A percentile compares a stretch with the other conserved stretches of the same genome.
Conservation (phyloP, 108 stramenopile genomes). For the Cylindrotheca fusiformis region DNA sequence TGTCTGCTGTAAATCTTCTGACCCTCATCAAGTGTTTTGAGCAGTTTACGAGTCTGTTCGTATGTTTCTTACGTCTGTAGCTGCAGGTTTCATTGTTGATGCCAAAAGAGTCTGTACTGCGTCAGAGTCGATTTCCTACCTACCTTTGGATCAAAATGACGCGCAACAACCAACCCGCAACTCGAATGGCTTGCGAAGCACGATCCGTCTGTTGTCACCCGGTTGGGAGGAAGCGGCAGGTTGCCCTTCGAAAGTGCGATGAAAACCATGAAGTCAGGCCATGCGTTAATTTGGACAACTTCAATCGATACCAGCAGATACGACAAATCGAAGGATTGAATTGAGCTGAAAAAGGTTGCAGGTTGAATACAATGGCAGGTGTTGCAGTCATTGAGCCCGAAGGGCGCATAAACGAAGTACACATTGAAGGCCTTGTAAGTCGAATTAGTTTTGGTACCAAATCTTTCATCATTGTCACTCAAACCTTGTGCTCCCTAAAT, state of each 20-base stretch:
- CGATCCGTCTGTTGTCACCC: background rate
- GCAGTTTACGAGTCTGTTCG: no score
- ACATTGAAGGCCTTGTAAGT: conserved; percentile 79
- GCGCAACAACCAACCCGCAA: no score
- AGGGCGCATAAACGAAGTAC: conserved; percentile 65
- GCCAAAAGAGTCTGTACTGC: no score
- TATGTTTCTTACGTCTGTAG: no score
- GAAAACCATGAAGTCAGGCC: background rate
- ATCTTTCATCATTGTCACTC: background rate
- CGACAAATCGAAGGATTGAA: background rate
- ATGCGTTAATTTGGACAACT: no score
- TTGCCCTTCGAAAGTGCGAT: background rate
- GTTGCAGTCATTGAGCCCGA: conserved; percentile 71
- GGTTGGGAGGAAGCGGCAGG: background rate
- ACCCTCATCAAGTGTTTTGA: no score
- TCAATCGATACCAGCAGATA: no score
- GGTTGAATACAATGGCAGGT: conserved; percentile 9
- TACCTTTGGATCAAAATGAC: no score
- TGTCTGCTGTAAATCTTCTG: no score
- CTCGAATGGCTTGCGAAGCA: background rate
- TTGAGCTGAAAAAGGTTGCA: background rate
- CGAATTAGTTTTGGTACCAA: conserved; percentile 1
- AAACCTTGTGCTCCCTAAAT: background rate
- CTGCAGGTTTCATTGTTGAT: no score
- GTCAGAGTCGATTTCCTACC: no score